phyloP scores from a whole-genome alignment of 2,329 filamentous ascomycete genomes.

The Penicillium sp. region DNA sequence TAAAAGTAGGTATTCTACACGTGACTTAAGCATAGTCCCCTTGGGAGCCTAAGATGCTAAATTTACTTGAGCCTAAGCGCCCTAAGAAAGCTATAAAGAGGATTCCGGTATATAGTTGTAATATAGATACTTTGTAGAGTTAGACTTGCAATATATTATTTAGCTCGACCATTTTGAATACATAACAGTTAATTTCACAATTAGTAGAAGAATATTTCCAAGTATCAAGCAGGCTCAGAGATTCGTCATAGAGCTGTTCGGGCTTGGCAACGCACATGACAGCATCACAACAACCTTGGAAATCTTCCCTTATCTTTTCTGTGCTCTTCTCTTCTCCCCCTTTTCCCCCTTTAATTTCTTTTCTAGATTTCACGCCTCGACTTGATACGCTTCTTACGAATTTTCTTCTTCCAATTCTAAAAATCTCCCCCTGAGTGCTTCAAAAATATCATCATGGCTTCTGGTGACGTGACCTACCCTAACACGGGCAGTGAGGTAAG shows the following conservation, averaged over 20 bases:
- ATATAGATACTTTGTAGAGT: no score
- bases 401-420: constrained; percentile 1
- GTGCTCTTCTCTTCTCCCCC: constrained; percentile 4
- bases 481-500: constrained; percentile 42
- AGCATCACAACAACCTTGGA: constrained; percentile 21
- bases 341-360: neutral
- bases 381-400: constrained; percentile 6
- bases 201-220: no score
- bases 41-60: no score
- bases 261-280: constrained; percentile 26
- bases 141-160: no score
- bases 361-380: neutral
- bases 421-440: neutral
- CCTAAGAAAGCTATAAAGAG: no score
- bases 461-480: constrained; percentile 40
- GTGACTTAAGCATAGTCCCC: no score
- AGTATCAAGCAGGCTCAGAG: neutral
- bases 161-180: no score
- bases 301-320: constrained; percentile 20
- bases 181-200: no score
- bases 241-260: constrained; percentile 4
- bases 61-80: no score
- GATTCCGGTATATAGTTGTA: no score
- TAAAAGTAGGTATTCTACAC: no score
- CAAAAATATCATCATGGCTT: constrained; percentile 27